Evolutionary conservation across 1,139 yeast species (phyloP).

Genomic region (Kodamaea derodonti): DNA sequence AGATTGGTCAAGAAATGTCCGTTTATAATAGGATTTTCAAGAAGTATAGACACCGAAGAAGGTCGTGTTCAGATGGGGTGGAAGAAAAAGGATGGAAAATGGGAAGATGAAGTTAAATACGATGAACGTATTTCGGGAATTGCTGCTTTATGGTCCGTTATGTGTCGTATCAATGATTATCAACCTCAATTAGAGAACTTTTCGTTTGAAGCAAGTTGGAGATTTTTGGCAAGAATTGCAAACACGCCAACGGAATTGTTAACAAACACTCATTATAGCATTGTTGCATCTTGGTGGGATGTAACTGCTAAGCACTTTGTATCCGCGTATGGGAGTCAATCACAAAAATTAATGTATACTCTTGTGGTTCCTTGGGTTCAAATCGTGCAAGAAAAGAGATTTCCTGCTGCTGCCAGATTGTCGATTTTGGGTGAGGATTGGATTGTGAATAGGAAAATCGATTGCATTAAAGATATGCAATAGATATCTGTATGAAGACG

Average conservation of each 20-base stretch:
- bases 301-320: constrained; percentile 60
- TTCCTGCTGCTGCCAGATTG: constrained; percentile 76
- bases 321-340: constrained; percentile 65
- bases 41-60: constrained; percentile 73
- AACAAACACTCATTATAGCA: constrained; percentile 66
- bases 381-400: constrained; percentile 44
- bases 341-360: constrained; percentile 51
- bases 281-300: constrained; percentile 91
- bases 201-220: constrained; percentile 61
- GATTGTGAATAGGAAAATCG: constrained; percentile 41
- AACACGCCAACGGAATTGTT: constrained; percentile 51
- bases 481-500: no score
- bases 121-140: constrained; percentile 88
- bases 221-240: constrained; percentile 61
- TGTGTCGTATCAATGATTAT: constrained; percentile 43
- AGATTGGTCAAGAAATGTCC: constrained; percentile 92
- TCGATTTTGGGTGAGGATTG: constrained; percentile 78
- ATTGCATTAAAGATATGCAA: constrained; percentile 52
- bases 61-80: constrained; percentile 88
- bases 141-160: constrained; percentile 72
- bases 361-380: constrained; percentile 48
- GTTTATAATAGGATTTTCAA: constrained; percentile 73
- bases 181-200: constrained; percentile 14
- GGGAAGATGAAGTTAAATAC: constrained; percentile 77
- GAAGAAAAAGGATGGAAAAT: constrained; percentile 60